Evolutionary conservation across 352 stramenopile species (phyloP), one percentile per base, ranked within the genome.

Genomic region (Globisporangium nunn): DNA sequence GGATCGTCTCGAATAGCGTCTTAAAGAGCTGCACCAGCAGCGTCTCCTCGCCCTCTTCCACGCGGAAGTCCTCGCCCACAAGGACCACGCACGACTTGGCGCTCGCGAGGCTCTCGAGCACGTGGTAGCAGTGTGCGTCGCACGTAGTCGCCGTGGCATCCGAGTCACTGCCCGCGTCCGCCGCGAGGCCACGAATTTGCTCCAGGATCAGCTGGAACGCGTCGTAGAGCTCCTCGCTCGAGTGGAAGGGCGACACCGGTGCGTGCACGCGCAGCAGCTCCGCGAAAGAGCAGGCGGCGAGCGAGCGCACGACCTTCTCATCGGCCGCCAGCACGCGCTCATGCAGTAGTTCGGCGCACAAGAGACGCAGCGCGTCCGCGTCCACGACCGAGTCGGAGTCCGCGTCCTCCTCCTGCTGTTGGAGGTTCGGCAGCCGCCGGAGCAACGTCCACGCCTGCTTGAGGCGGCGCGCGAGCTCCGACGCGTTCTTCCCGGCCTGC

Each of bases 11-110:
- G 56, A 93, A 91, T 17, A 93, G 56, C 3, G 76, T 64, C 11
- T 63, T 61, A 40, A 93, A 89, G 1, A 95, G 61, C 59, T 88
- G 75, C n/a, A 91, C 74, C 28, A 93, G 43, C n/a, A 93, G 37
- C 17, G 65, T 43, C 0, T 74, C 61, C 31, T 88, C 68, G 4
- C 63, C 62, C 15, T 83, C 61, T 12, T 79, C 70, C 1, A 54
- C 37, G 0, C 58, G 72, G 55, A 70, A 87, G 18, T 89, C 72
- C 52, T 86, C 58, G 4, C 74, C 70, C 30, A 89, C 56, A 10
- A 87, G 61, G 2, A 86, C 60, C 28, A 83, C 41, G 50, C 74
- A 87, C 4, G 77, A 78, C 65, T 86, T 89, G 43, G 68, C 59
- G 0, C 54, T 78, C 1, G 81, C 74, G 1, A 95, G 53, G 28